Evolutionary conservation across 176 grass and related monocot species (phyloP).

Genomic region (Poa annua): DNA sequence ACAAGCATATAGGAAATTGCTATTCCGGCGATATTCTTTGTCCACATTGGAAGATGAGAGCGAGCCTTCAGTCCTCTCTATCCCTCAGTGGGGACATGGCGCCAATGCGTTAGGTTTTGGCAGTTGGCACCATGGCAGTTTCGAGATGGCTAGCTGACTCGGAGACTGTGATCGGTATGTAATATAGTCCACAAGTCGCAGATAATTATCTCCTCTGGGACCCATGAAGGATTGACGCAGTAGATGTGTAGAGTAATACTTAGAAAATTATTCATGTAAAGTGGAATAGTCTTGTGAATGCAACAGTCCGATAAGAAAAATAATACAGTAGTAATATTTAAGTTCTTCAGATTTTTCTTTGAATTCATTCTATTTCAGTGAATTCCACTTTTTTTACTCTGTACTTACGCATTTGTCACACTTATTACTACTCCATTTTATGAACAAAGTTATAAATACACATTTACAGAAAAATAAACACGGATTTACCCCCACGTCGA

Average conservation of each 20-base stretch:
- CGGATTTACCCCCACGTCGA: too few species aligned
- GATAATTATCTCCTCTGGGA: constrained; percentile 1
- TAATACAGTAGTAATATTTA: too few species aligned
- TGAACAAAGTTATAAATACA: too few species aligned
- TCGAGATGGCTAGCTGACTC: constrained; percentile 27
- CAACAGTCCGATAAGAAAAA: too few species aligned
- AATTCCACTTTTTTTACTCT: too few species aligned
- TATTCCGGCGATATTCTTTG: constrained; percentile 32
- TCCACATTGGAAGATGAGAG: constrained; percentile 38
- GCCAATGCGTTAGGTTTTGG: constrained; percentile 32
- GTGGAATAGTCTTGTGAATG: too few species aligned
- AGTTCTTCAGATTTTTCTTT: too few species aligned
- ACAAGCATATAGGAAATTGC: neutral
- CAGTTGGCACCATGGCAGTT: neutral
- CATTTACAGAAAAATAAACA: too few species aligned
- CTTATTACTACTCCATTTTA: too few species aligned
- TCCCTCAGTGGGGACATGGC: neutral
- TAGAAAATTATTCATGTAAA: too few species aligned
- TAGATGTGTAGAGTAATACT: neutral
- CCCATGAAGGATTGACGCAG: neutral
- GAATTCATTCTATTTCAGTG: too few species aligned
- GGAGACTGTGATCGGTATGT: constrained; percentile 16
- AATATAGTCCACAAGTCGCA: constrained; percentile 22
- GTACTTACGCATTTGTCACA: too few species aligned
- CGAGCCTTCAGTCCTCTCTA: neutral